These are phyloP conservation scores for Dothistroma pini DNA, from an alignment of 2,329 filamentous ascomycete species.

Conservation along the genomic window DNA sequence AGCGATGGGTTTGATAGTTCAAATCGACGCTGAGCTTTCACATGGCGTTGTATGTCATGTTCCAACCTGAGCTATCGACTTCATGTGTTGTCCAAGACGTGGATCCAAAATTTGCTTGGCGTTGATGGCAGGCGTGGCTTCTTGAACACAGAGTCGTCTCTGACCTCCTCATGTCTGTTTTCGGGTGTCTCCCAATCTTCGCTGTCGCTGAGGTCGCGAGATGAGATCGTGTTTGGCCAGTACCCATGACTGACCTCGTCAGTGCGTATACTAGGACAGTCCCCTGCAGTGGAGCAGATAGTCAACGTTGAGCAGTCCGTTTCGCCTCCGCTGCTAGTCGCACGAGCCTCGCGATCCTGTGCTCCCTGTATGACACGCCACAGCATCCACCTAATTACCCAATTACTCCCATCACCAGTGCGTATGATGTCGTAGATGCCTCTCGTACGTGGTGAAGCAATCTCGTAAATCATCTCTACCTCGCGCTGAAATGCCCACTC, in stretches of 20 bases:
- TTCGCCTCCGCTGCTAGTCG: slow-evolving; percentile 16
- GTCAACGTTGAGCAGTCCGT: slow-evolving; percentile 16
- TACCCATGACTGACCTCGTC: slow-evolving; percentile 1
- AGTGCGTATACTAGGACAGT: slow-evolving; percentile 9
- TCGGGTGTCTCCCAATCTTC: slow-evolving; percentile 11
- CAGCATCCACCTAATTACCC: slow-evolving; percentile 25
- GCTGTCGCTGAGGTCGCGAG: slow-evolving; percentile 15
- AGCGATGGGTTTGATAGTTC: background rate
- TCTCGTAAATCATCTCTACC: slow-evolving; percentile 19
- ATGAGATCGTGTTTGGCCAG: slow-evolving; percentile 3
- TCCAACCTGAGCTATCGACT: background rate
- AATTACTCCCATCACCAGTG: slow-evolving; percentile 16
- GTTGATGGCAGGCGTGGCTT: slow-evolving; percentile 1
- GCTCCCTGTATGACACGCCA: slow-evolving; percentile 20
- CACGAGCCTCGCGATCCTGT: slow-evolving; percentile 6
- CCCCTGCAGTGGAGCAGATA: slow-evolving; percentile 11
- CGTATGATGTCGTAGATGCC: slow-evolving; percentile 21
- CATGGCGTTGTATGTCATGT: background rate
- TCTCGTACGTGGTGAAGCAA: slow-evolving; percentile 14
- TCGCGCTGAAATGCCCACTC: slow-evolving; percentile 20
- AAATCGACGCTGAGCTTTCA: background rate
- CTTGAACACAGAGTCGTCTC: background rate
- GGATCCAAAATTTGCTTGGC: slow-evolving; percentile 10
- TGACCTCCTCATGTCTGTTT: slow-evolving; percentile 4
- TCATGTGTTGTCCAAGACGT: slow-evolving; percentile 12